These are phyloP conservation scores for Fagopyrum esculentum DNA, from an alignment of 148 eudicot genomes.

Conservation along the genomic window DNA sequence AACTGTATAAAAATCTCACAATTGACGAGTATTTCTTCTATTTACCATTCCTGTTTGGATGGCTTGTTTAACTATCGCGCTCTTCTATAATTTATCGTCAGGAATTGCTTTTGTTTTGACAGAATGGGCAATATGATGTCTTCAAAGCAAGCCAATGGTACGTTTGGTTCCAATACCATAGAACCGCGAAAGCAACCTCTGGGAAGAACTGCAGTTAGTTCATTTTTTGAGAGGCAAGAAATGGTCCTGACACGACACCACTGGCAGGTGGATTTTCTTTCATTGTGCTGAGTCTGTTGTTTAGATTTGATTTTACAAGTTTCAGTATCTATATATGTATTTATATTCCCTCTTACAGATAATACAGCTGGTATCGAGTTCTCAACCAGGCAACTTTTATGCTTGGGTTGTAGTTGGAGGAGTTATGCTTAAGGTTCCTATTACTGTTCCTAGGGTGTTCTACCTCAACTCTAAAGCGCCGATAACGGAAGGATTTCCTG, in stretches of 20 bases:
- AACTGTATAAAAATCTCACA: neutral
- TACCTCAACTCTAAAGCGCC: conserved; percentile 93
- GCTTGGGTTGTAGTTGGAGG: conserved; percentile 88
- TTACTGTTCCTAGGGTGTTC: conserved; percentile 72
- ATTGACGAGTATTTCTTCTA: neutral
- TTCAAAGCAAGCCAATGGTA: conserved; percentile 29
- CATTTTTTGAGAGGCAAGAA: conserved; percentile 83
- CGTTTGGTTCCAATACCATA: conserved; percentile 26
- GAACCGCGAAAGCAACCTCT: conserved; percentile 30
- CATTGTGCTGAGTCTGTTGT: conserved; percentile 1
- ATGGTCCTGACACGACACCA: conserved; percentile 52
- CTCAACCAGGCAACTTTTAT: conserved; percentile 58
- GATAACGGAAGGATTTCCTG: conserved; percentile 89
- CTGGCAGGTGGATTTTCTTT: conserved; percentile 67
- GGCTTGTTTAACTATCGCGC: neutral
- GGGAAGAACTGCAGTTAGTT: conserved; percentile 61
- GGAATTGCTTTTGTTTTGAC: conserved; percentile 18
- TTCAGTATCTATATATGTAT: neutral
- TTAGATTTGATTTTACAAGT: conserved; percentile 8
- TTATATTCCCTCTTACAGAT: conserved; percentile 36
- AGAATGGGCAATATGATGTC: conserved; percentile 49
- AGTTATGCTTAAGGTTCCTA: conserved; percentile 70
- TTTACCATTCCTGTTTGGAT: neutral
- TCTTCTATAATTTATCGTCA: neutral
- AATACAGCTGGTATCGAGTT: conserved; percentile 70